phyloP scores from a whole-genome alignment of 257 asterid genomes.

The Nemophila menziesii region DNA sequence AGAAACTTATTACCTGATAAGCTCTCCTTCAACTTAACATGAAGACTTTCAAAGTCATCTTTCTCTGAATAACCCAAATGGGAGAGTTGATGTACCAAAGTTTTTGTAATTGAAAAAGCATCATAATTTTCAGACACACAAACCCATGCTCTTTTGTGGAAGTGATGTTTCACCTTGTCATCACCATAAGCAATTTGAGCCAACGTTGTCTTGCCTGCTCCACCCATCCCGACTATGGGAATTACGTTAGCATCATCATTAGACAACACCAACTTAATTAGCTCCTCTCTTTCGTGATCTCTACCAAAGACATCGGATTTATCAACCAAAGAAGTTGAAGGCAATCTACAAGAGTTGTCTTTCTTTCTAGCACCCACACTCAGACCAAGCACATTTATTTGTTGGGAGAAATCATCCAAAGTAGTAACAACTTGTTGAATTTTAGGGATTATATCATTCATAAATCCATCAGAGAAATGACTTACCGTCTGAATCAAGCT shows the following conservation, averaged over 20 bases:
- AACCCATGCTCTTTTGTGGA: not conserved
- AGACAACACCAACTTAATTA: slow-evolving; percentile 1
- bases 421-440: slow-evolving; percentile 3
- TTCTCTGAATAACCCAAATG: not conserved
- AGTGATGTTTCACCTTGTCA: not conserved
- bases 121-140: not conserved
- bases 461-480: not conserved
- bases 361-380: not conserved
- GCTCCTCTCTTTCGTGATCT: slow-evolving; percentile 4
- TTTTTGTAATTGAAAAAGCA: not conserved
- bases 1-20: slow-evolving; percentile 35
- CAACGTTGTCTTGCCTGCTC: not conserved
- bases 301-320: slow-evolving; percentile 5
- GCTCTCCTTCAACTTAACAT: slow-evolving; percentile 32
- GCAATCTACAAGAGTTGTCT: not conserved
- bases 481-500: not conserved
- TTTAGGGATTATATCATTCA: not conserved
- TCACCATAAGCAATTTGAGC: not conserved
- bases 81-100: not conserved
- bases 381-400: slow-evolving; percentile 1
- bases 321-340: slow-evolving; percentile 13
- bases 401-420: slow-evolving; percentile 2
- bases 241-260: not conserved
- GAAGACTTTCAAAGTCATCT: slow-evolving; percentile 30
- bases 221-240: slow-evolving; percentile 14